phyloP scores from a whole-genome alignment of 2,329 filamentous ascomycete genomes.

The Biscogniauxia sp. region DNA sequence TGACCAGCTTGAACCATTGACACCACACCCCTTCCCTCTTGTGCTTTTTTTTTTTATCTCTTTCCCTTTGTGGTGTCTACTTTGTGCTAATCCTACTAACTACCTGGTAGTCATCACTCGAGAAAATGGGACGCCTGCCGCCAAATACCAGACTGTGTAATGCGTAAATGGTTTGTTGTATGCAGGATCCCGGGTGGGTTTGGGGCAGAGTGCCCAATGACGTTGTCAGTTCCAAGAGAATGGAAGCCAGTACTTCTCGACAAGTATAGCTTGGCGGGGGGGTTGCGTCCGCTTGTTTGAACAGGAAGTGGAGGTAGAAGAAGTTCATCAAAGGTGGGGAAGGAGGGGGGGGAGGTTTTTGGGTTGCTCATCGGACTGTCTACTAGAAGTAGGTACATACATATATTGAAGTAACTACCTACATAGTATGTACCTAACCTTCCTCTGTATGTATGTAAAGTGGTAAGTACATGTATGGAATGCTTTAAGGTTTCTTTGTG shows the following conservation, averaged over 20 bases:
- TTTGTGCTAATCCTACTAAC: not conserved
- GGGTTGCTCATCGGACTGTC: too few relatives aligned
- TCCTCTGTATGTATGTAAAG: too few relatives aligned
- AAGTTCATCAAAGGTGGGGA: conserved; percentile 11
- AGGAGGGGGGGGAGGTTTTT: not conserved
- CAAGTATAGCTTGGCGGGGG: not conserved
- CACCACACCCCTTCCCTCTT: conserved; percentile 9
- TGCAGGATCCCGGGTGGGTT: conserved; percentile 15
- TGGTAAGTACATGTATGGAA: not conserved
- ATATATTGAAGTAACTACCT: too few relatives aligned
- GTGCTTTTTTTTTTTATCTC: conserved; percentile 2
- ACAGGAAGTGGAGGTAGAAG: not conserved
- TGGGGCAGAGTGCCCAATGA: conserved; percentile 21
- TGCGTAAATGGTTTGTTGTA: conserved; percentile 3
- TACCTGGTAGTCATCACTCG: conserved; percentile 7
- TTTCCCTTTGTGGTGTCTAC: conserved; percentile 13
- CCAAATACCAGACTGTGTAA: conserved; percentile 2
- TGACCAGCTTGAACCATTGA: not conserved
- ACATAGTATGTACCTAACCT: too few relatives aligned
- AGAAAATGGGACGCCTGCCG: conserved; percentile 4
- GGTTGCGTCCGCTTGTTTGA: not conserved
- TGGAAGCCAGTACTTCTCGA: conserved; percentile 8
- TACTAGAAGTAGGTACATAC: too few relatives aligned
- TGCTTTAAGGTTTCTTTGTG: not conserved
- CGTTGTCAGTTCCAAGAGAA: conserved; percentile 12